phyloP scores from a whole-genome alignment of 1,284 basidiomycete species.

The Papiliotrema nemorosa region DNA sequence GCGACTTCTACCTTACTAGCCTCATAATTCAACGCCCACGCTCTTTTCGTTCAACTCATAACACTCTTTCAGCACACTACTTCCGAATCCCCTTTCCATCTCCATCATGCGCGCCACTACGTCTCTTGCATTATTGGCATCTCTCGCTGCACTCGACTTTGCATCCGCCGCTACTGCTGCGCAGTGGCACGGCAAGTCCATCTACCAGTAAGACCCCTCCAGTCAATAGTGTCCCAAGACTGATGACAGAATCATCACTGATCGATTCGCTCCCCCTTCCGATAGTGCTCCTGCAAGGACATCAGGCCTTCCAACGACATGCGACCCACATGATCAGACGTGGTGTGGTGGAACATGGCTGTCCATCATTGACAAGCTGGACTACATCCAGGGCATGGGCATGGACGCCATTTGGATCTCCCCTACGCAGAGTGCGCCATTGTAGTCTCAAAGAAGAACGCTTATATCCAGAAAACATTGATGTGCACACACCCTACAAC shows the following conservation, averaged over 20 bases:
- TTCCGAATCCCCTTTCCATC: background rate
- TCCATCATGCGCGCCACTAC: background rate
- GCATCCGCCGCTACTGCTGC: conserved; percentile 41
- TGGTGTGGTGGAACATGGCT: conserved; percentile 75
- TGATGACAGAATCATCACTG: conserved; percentile 62
- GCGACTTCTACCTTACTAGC: background rate
- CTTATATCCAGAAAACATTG: conserved; percentile 57
- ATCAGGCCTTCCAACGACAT: conserved; percentile 29
- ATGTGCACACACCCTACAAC: conserved; percentile 61
- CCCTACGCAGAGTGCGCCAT: conserved; percentile 9
- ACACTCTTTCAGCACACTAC: background rate
- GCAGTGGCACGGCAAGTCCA: conserved; percentile 47
- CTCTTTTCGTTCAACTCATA: background rate
- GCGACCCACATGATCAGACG: conserved; percentile 32
- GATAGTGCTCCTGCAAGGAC: conserved; percentile 55
- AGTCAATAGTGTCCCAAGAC: background rate
- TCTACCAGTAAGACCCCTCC: conserved; percentile 45
- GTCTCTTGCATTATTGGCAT: no score
- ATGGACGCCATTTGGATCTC: conserved; percentile 65
- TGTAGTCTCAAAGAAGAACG: background rate
- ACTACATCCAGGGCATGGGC: conserved; percentile 72
- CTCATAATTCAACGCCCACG: no score
- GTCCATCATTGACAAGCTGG: conserved; percentile 66
- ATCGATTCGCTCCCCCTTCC: conserved; percentile 63
- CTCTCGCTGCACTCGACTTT: no score